These are phyloP conservation scores for Trifolium pratense DNA, from an alignment of 306 rosid species.

Conservation along the genomic window DNA sequence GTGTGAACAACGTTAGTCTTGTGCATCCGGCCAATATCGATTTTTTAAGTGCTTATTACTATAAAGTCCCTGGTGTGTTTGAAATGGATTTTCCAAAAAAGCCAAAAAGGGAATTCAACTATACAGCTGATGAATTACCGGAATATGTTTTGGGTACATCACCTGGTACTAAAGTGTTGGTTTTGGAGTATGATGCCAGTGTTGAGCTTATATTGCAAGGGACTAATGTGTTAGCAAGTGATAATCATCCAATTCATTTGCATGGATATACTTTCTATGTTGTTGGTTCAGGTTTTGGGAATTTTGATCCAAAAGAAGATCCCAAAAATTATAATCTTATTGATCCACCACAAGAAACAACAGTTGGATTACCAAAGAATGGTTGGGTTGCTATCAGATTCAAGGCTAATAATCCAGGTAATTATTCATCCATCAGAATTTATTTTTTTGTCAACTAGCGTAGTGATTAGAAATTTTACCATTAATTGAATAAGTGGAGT, in stretches of 20 bases:
- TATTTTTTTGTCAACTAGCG: too few species aligned
- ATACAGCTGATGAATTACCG: slow-evolving; percentile 43
- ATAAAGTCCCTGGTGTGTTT: slow-evolving; percentile 50
- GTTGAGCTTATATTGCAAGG: slow-evolving; percentile 64
- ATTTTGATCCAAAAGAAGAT: slow-evolving; percentile 55
- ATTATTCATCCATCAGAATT: too few species aligned
- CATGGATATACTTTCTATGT: slow-evolving; percentile 64
- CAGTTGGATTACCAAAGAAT: slow-evolving; percentile 56
- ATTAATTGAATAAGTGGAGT: too few species aligned
- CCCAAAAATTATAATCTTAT: slow-evolving; percentile 55
- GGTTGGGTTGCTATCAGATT: slow-evolving; percentile 58
- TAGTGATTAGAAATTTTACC: too few species aligned
- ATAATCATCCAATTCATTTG: slow-evolving; percentile 65
- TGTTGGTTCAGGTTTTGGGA: slow-evolving; percentile 70
- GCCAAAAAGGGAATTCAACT: slow-evolving; percentile 44
- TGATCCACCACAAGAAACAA: slow-evolving; percentile 63
- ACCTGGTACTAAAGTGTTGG: slow-evolving; percentile 53
- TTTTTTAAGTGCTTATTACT: slow-evolving; percentile 56
- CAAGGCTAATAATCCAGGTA: slow-evolving; percentile 58
- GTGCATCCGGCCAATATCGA: slow-evolving; percentile 38
- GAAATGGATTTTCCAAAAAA: slow-evolving; percentile 47
- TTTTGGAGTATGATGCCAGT: slow-evolving; percentile 52
- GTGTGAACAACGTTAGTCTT: slow-evolving; percentile 73
- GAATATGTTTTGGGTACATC: slow-evolving; percentile 41
- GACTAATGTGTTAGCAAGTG: slow-evolving; percentile 41